Conservation (phyloP, 1,284 basidiomycete genomes). For the Entoloma clypeatum region DNA sequence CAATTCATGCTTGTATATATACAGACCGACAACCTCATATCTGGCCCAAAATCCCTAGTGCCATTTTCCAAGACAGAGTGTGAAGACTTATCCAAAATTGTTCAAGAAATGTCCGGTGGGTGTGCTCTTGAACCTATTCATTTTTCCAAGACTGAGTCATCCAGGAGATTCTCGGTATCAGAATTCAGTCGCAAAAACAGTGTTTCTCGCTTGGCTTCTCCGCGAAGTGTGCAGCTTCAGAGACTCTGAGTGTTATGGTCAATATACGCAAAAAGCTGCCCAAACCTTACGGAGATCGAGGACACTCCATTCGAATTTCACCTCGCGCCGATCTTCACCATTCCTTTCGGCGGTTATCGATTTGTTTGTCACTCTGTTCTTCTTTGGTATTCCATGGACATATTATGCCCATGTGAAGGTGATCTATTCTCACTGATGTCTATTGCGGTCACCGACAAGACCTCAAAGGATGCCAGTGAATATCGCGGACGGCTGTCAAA, state of each 20-base stretch:
- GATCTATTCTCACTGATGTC: neutral
- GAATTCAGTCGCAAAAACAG: conserved; percentile 36
- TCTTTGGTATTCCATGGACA: conserved; percentile 50
- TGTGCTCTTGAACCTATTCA: conserved; percentile 7
- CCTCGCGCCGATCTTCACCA: conserved; percentile 18
- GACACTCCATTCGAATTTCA: conserved; percentile 14
- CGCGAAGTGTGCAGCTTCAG: conserved; percentile 48
- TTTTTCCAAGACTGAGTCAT: neutral
- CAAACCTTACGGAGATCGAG: conserved; percentile 24
- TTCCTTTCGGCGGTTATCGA: conserved; percentile 27
- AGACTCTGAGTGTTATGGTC: conserved; percentile 41
- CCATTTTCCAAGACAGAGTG: conserved; percentile 53
- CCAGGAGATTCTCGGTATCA: conserved; percentile 28
- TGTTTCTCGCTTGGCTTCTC: conserved; percentile 44
- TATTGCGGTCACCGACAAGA: neutral
- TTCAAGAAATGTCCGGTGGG: conserved; percentile 32
- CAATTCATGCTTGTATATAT: conserved; percentile 5
- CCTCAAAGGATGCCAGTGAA: conserved; percentile 35
- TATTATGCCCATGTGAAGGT: conserved; percentile 48
- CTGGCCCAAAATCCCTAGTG: conserved; percentile 37
- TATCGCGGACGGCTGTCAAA: conserved; percentile 45
- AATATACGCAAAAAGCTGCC: conserved; percentile 34
- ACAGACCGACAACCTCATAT: conserved; percentile 47
- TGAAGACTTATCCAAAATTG: conserved; percentile 39
- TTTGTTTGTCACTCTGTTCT: conserved; percentile 39